Evolutionary conservation across 169 alveolate genomes (phyloP).

Genomic region (Cryptosporidium andersoni): DNA sequence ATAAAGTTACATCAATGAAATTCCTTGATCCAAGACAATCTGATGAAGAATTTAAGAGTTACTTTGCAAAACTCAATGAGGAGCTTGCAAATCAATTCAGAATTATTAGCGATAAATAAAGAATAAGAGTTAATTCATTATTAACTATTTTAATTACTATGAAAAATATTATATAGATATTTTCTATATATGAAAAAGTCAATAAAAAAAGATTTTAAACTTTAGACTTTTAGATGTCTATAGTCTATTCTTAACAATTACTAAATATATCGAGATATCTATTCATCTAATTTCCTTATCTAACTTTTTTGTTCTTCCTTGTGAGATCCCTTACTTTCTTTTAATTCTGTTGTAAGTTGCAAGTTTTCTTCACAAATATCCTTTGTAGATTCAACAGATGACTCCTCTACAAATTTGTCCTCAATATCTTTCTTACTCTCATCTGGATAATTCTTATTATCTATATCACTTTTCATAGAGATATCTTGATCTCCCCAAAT

Average conservation of each 20-base stretch:
- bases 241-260: no score
- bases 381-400: not conserved
- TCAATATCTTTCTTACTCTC: not conserved
- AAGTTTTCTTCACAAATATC: not conserved
- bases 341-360: no score
- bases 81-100: conserved; percentile 76
- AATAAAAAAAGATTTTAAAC: no score
- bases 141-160: no score
- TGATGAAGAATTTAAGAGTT: conserved; percentile 77
- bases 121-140: not conserved
- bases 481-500: conserved; percentile 47
- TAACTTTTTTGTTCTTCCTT: no score
- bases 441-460: not conserved
- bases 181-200: no score
- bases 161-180: no score
- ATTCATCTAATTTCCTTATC: no score
- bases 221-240: no score
- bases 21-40: conserved; percentile 86
- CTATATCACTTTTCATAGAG: not conserved
- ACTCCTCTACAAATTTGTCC: not conserved
- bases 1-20: conserved; percentile 90
- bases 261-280: no score
- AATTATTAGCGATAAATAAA: conserved; percentile 65
- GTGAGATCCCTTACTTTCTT: no score
- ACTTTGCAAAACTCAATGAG: conserved; percentile 76